phyloP scores from a whole-genome alignment of 1,284 basidiomycete species.

The Rhodotorula mucilaginosa region DNA sequence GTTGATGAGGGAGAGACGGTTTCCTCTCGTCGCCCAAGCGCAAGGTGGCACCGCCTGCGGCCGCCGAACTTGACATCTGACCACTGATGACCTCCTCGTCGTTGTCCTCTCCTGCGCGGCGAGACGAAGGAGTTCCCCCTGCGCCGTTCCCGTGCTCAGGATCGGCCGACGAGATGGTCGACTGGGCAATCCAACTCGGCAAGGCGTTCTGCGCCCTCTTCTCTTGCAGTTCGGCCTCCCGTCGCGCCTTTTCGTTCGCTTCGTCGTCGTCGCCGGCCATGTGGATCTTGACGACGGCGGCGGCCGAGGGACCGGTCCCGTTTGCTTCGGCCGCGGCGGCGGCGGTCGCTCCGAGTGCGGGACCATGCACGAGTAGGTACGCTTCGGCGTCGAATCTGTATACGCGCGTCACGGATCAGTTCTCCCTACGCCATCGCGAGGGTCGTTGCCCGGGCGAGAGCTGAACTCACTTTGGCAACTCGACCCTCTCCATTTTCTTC shows the following conservation, averaged over 20 bases:
- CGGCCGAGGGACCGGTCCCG: constrained; percentile 57
- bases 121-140: too few species aligned
- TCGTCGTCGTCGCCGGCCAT: constrained; percentile 53
- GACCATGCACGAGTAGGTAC: constrained; percentile 58
- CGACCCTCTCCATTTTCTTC: constrained; percentile 83
- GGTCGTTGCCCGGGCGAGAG: background rate
- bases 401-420: too few species aligned
- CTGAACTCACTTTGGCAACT: constrained; percentile 67
- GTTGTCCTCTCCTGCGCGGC: too few species aligned
- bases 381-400: constrained; percentile 72
- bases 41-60: constrained; percentile 15
- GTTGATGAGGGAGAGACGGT: background rate
- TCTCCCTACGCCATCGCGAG: too few species aligned
- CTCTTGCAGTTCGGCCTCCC: constrained; percentile 52
- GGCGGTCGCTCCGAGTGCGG: constrained; percentile 40
- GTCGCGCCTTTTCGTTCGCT: constrained; percentile 56
- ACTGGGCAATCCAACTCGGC: constrained; percentile 89
- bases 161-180: constrained; percentile 84
- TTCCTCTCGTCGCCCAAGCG: constrained; percentile 15
- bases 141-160: constrained; percentile 25
- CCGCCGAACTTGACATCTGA: background rate
- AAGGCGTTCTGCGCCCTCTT: constrained; percentile 76
- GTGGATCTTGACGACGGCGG: constrained; percentile 45
- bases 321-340: constrained; percentile 24
- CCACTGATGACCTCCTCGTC: constrained; percentile 37